Evolutionary conservation across 306 rosid genomes (phyloP).

Genomic region (Ziziphus jujuba): DNA sequence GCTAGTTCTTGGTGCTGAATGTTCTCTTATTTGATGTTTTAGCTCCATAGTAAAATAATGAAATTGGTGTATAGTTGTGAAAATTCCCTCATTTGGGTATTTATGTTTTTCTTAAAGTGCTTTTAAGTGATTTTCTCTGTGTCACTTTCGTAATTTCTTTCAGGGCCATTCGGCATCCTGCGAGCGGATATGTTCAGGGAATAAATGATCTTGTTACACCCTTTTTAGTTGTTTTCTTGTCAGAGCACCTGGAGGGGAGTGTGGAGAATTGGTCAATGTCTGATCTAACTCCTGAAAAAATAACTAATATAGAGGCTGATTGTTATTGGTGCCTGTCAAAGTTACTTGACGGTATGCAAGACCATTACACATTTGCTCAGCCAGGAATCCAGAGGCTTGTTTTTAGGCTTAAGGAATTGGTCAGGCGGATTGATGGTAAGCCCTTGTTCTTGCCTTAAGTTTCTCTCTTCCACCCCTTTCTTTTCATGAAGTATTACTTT

Average conservation of each 20-base stretch:
- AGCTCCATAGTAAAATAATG: too few relatives aligned
- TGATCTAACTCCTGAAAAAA: slow-evolving; percentile 62
- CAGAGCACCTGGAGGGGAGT: slow-evolving; percentile 77
- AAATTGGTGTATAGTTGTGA: neutral
- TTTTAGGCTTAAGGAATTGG: slow-evolving; percentile 88
- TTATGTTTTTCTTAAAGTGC: neutral
- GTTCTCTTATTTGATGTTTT: too few relatives aligned
- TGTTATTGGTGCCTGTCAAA: slow-evolving; percentile 96
- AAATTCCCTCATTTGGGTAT: neutral
- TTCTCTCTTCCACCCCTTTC: too few relatives aligned
- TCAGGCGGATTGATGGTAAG: slow-evolving; percentile 88
- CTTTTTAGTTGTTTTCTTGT: slow-evolving; percentile 84
- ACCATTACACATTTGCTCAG: slow-evolving; percentile 95
- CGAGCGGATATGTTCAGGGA: slow-evolving; percentile 99
- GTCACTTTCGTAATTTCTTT: slow-evolving; percentile 28
- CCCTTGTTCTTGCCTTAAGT: slow-evolving; percentile 5
- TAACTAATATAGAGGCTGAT: slow-evolving; percentile 79
- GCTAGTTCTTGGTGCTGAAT: too few relatives aligned
- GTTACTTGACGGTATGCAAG: slow-evolving; percentile 98
- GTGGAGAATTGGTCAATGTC: slow-evolving; percentile 74
- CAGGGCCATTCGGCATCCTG: slow-evolving; percentile 99
- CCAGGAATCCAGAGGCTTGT: slow-evolving; percentile 99
- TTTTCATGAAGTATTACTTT: too few relatives aligned
- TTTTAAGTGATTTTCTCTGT: neutral
- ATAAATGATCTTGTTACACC: slow-evolving; percentile 97